Conservation (phyloP, 805 yeast species). For the Suhomyces sp. region DNA sequence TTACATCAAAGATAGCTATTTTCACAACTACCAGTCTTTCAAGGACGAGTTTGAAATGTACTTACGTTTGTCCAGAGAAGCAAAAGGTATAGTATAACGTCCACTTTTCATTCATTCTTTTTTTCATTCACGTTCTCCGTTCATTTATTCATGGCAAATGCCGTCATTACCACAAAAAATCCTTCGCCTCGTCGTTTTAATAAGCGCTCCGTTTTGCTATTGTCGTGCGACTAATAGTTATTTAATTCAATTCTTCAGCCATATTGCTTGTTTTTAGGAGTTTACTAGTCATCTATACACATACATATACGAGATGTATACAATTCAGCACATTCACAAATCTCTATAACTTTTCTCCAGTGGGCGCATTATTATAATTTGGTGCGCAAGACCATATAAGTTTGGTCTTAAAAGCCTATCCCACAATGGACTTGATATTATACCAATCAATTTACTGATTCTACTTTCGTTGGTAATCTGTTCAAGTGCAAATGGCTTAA, state of each 20-base stretch:
- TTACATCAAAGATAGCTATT: slow-evolving; percentile 60
- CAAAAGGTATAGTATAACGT: not conserved
- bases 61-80: slow-evolving; percentile 1
- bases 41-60: slow-evolving; percentile 41
- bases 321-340: not conserved
- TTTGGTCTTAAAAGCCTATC: too few species aligned
- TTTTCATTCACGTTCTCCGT: not conserved
- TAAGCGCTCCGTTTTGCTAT: not conserved
- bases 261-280: slow-evolving; percentile 1
- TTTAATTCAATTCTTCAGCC: not conserved
- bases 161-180: not conserved
- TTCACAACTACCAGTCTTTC: slow-evolving; percentile 45
- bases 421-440: too few species aligned
- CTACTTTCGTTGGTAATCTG: not conserved
- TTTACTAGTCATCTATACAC: not conserved
- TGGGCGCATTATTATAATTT: too few species aligned
- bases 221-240: not conserved
- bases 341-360: too few species aligned
- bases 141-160: not conserved
- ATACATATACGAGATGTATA: not conserved
- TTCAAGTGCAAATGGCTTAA: too few species aligned
- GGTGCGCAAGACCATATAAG: too few species aligned
- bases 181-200: not conserved
- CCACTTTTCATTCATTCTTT: not conserved
- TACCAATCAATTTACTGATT: too few species aligned